A percentile compares a stretch with the other conserved stretches of the same genome.
phyloP scores from a whole-genome alignment of 331 rosid genomes.

The Ulmus americana region DNA sequence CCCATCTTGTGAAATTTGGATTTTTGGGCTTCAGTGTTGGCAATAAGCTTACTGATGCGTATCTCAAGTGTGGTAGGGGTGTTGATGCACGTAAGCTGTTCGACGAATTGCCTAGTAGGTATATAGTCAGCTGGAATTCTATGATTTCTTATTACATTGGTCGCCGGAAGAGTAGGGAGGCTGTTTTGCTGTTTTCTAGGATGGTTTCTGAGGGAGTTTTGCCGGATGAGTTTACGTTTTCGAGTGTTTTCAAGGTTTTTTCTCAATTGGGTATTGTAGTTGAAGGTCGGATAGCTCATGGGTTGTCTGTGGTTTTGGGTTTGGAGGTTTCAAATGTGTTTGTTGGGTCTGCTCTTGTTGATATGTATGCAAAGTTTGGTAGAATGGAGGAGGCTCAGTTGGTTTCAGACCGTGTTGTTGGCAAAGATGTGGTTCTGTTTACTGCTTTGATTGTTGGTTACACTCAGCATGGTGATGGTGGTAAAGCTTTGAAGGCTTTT shows the following conservation, averaged over 20 bases:
- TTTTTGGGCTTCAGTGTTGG: constrained; percentile 23
- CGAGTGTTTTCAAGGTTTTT: constrained; percentile 55
- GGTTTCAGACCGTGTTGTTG: constrained; percentile 45
- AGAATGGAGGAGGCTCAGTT: constrained; percentile 45
- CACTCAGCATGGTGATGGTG: constrained; percentile 41
- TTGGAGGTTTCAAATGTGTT: constrained; percentile 49
- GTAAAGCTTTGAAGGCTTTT: constrained; percentile 45
- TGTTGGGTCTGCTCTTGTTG: constrained; percentile 57
- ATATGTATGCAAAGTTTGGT: constrained; percentile 59
- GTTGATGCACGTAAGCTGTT: constrained; percentile 49
- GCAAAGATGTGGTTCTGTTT: constrained; percentile 63
- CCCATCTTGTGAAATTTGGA: constrained; percentile 41
- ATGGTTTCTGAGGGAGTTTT: constrained; percentile 50
- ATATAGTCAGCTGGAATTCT: constrained; percentile 50
- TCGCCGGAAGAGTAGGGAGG: constrained; percentile 39
- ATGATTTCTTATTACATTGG: constrained; percentile 46
- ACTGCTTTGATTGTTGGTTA: constrained; percentile 66
- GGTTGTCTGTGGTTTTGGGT: constrained; percentile 59
- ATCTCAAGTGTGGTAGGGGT: constrained; percentile 39
- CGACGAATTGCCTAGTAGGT: constrained; percentile 48
- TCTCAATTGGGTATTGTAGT: constrained; percentile 33
- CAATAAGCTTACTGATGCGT: constrained; percentile 48
- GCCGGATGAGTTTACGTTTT: constrained; percentile 60
- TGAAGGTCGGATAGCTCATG: constrained; percentile 52
- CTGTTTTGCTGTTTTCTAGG: constrained; percentile 35